Percentiles rank a stretch among this genome's conserved stretches.
phyloP scores from a whole-genome alignment of 306 rosid species.

The Cucurbita maxima region DNA sequence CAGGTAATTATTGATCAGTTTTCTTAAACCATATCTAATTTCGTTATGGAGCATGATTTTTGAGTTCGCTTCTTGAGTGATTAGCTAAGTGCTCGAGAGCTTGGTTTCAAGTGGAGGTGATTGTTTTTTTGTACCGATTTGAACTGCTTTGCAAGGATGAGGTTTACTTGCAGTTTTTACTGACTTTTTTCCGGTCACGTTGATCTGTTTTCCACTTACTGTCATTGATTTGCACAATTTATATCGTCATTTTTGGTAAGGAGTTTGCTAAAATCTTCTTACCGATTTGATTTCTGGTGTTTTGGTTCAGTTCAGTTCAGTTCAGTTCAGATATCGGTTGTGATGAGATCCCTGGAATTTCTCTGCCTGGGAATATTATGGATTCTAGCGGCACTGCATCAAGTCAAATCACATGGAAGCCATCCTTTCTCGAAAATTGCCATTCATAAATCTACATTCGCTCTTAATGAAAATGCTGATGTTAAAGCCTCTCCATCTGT shows the following conservation, averaged over 20 bases:
- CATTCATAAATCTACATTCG: conserved; percentile 33
- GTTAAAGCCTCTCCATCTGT: conserved; percentile 39
- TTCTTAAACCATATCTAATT: not conserved
- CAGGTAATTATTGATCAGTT: not conserved
- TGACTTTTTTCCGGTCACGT: not conserved
- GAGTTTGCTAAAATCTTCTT: not conserved
- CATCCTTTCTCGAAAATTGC: conserved; percentile 59
- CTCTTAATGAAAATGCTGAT: conserved; percentile 36
- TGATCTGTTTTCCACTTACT: not conserved
- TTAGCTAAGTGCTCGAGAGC: not conserved
- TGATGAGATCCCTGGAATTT: conserved; percentile 24
- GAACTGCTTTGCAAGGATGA: not conserved
- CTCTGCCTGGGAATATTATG: conserved; percentile 22
- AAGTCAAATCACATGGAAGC: conserved; percentile 38
- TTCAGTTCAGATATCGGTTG: conserved; percentile 14
- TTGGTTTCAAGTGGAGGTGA: not conserved
- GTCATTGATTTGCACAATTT: not conserved
- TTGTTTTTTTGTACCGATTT: not conserved
- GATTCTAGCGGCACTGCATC: conserved; percentile 23
- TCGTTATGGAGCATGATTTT: not conserved
- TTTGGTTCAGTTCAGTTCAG: not conserved
- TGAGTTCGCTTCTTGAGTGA: not conserved
- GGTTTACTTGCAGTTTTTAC: not conserved
- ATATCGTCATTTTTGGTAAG: not conserved
- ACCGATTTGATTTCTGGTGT: not conserved